A percentile compares a stretch with the other conserved stretches of the same genome.
Conservation (phyloP, 2,329 filamentous ascomycete genomes). For the Clarireedia monteithiana region DNA sequence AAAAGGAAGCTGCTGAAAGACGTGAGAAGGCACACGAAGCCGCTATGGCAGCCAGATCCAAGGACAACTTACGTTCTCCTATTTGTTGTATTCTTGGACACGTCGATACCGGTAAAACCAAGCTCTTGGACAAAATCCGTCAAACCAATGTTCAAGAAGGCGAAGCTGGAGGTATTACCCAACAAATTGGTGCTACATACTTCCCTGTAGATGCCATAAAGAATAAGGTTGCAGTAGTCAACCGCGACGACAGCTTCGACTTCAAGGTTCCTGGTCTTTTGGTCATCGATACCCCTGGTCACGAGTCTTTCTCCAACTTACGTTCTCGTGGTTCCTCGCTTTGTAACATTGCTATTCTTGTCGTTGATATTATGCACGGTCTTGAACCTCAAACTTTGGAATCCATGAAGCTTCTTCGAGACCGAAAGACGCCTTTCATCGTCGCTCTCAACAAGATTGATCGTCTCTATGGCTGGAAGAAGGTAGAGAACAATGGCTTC, state of each 20-base stretch:
- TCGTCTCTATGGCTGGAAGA: constrained; percentile 98
- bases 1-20: constrained; percentile 82
- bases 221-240: constrained; percentile 90
- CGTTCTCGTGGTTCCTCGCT: constrained; percentile 95
- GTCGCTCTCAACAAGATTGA: constrained; percentile 99
- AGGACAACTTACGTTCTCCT: constrained; percentile 89
- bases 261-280: constrained; percentile 97
- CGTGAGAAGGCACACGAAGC: constrained; percentile 87
- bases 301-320: constrained; percentile 99
- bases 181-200: constrained; percentile 99
- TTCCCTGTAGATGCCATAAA: constrained; percentile 91
- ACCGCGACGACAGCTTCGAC: constrained; percentile 81
- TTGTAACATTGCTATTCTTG: constrained; percentile 98
- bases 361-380: constrained; percentile 99
- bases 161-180: constrained; percentile 98
- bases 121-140: constrained; percentile 94
- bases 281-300: constrained; percentile 95
- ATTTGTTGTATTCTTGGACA: constrained; percentile 99
- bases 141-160: constrained; percentile 98
- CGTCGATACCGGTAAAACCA: constrained; percentile 99
- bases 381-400: constrained; percentile 95
- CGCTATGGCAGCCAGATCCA: constrained; percentile 81
- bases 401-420: constrained; percentile 89
- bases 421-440: constrained; percentile 94
- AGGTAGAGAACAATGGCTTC: constrained; percentile 98